Percentiles rank a stretch among this genome's conserved stretches.
Evolutionary conservation across 352 stramenopile genomes (phyloP).

Genomic region (Globisporangium irregulare): DNA sequence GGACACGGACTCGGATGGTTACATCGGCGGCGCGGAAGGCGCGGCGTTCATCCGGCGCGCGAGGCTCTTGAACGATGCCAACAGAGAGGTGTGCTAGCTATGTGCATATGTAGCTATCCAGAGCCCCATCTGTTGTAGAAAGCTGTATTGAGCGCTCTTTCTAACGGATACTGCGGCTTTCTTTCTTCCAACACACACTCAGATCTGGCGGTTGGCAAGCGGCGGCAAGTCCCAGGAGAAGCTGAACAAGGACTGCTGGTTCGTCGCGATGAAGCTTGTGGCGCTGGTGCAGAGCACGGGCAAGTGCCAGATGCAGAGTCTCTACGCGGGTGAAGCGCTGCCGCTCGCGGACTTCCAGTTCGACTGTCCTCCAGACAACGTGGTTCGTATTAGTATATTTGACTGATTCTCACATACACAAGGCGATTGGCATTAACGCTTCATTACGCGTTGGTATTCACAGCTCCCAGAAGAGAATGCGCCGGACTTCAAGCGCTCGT

Average conservation of each 20-base stretch:
- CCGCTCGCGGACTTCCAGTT: conserved; percentile 81
- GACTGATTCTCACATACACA: neutral
- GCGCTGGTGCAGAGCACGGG: conserved; percentile 80
- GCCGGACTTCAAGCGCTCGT: conserved; percentile 53
- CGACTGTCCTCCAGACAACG: conserved; percentile 74
- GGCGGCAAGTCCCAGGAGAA: conserved; percentile 86
- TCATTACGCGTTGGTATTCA: neutral
- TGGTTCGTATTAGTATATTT: conserved; percentile 30
- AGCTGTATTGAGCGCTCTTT: neutral
- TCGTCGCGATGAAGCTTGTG: conserved; percentile 89
- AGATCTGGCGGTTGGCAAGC: conserved; percentile 87
- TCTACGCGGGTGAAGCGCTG: conserved; percentile 70
- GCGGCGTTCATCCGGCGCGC: conserved; percentile 81
- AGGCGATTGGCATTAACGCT: neutral
- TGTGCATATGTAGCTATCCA: neutral
- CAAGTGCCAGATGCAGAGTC: conserved; percentile 80
- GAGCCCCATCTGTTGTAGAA: neutral
- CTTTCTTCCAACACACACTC: neutral
- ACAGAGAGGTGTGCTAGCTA: conserved; percentile 54
- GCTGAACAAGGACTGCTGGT: conserved; percentile 88
- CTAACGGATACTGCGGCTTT: neutral
- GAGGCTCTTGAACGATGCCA: conserved; percentile 77
- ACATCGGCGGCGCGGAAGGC: conserved; percentile 68
- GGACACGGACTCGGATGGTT: conserved; percentile 74
- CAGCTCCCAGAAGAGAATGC: conserved; percentile 51